Evolutionary conservation across 345 rosid genomes (phyloP).

Genomic region (Citrus cavaleriei): DNA sequence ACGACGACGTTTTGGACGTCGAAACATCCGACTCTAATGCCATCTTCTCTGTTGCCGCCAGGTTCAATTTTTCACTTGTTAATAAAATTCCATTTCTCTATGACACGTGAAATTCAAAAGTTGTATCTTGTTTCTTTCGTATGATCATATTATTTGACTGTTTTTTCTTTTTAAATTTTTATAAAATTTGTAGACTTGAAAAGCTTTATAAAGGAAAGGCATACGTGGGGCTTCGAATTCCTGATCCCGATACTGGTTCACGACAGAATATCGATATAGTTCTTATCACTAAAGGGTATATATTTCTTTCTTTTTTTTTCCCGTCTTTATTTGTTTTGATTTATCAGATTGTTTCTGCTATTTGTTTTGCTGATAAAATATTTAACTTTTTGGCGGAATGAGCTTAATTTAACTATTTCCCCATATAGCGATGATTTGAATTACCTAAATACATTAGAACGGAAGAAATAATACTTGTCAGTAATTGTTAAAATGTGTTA

Average conservation of each 20-base stretch:
- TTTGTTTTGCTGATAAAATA: neutral
- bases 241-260: conserved; percentile 78
- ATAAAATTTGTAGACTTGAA: conserved; percentile 52
- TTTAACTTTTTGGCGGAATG: neutral
- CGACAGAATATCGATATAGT: conserved; percentile 70
- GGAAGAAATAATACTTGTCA: neutral
- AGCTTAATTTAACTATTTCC: neutral
- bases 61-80: conserved; percentile 28
- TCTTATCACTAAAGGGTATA: conserved; percentile 65
- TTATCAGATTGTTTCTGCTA: neutral
- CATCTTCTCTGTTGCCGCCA: conserved; percentile 65
- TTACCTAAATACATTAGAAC: neutral
- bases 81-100: neutral
- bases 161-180: neutral
- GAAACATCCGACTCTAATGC: conserved; percentile 62
- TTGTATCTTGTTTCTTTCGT: neutral
- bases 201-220: conserved; percentile 85
- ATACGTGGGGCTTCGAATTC: conserved; percentile 84
- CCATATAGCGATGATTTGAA: neutral
- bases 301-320: conserved; percentile 10
- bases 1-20: conserved; percentile 50
- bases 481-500: neutral
- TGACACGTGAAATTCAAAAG: neutral
- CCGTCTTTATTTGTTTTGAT: neutral
- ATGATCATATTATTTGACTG: neutral